Evolutionary conservation across 73 alveolate genomes (phyloP).

Genomic region (Tetrahymena elliotti): DNA sequence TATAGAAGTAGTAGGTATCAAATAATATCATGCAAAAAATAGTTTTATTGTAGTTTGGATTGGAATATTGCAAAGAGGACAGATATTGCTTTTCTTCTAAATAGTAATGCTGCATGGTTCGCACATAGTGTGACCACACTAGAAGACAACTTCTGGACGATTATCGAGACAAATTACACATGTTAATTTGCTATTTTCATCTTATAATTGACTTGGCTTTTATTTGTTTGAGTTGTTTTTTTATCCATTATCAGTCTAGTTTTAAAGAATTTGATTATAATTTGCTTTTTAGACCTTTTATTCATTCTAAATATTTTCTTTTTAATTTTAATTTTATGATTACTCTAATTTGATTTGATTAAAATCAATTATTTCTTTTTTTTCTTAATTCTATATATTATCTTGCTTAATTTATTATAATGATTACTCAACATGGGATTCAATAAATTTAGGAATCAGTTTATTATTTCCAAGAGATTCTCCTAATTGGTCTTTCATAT

Average conservation of each 20-base stretch:
- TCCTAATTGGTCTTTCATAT: background rate
- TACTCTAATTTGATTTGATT: background rate
- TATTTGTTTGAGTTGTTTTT: background rate
- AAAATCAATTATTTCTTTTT: background rate
- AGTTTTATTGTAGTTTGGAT: background rate
- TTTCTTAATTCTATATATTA: background rate
- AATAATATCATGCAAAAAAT: background rate
- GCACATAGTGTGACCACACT: background rate
- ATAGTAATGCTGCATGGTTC: background rate
- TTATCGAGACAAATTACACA: background rate
- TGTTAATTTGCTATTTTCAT: background rate
- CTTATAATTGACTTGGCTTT: background rate
- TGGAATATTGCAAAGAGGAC: background rate
- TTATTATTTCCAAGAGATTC: background rate
- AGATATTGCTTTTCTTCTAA: background rate
- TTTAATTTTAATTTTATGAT: background rate
- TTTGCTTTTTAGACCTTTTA: background rate
- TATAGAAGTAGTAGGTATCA: background rate
- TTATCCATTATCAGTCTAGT: background rate
- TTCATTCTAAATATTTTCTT: background rate
- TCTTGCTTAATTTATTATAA: background rate
- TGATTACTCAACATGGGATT: background rate
- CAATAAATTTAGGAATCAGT: background rate
- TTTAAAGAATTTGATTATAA: no score
- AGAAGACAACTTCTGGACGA: background rate